Conservation (phyloP, 805 yeast species). For the Hanseniaspora nectarophila region DNA sequence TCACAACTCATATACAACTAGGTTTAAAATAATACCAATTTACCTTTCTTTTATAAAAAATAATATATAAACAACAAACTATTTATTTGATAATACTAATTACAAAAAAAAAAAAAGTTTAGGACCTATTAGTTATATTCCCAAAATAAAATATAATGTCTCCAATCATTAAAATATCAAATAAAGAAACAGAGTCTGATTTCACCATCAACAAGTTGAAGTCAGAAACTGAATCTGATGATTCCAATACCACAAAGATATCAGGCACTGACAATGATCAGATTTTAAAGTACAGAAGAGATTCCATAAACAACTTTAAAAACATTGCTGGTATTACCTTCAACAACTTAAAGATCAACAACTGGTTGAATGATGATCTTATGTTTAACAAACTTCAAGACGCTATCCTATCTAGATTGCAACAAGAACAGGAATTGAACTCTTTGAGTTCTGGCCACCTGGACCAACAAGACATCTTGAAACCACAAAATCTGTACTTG, state of each 20-base stretch:
- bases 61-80: neutral
- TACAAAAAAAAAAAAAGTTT: neutral
- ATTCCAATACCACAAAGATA: neutral
- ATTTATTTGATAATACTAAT: neutral
- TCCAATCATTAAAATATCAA: neutral
- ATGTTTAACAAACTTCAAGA: conserved; percentile 36
- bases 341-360: conserved; percentile 91
- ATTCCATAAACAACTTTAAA: conserved; percentile 86
- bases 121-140: neutral
- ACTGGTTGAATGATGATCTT: conserved; percentile 92
- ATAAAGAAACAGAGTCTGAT: neutral
- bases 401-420: conserved; percentile 15
- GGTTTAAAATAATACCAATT: neutral
- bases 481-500: conserved; percentile 42
- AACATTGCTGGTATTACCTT: conserved; percentile 97
- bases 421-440: conserved; percentile 15
- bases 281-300: conserved; percentile 55
- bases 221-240: conserved; percentile 1
- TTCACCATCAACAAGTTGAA: neutral
- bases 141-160: neutral
- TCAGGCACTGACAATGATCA: conserved; percentile 11
- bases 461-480: neutral
- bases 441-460: neutral
- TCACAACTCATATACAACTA: neutral
- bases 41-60: conserved; percentile 2